Conservation (phyloP, 192 early-diverging fungal genomes). For the Chytriomyces sp. region DNA sequence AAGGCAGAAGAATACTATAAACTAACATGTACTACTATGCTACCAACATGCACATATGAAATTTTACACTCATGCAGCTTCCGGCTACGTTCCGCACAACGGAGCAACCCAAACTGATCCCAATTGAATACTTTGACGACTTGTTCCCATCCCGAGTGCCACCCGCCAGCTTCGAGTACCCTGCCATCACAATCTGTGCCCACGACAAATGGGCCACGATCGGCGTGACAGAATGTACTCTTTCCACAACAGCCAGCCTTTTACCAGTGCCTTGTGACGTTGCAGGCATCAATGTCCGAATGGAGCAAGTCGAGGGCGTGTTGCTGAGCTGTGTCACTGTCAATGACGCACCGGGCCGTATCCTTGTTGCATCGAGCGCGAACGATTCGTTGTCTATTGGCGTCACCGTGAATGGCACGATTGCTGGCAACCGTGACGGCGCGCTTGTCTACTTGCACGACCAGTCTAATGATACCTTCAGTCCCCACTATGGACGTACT, state of each 20-base stretch:
- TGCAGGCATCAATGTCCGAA: constrained; percentile 18
- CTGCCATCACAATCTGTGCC: constrained; percentile 52
- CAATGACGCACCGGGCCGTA: constrained; percentile 38
- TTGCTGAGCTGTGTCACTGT: constrained; percentile 43
- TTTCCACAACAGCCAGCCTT: constrained; percentile 18
- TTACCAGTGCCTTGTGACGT: constrained; percentile 28
- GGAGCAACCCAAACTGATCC: constrained; percentile 39
- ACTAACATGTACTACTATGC: not conserved
- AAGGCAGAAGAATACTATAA: not conserved
- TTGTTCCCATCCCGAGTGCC: constrained; percentile 51
- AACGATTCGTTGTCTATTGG: constrained; percentile 40
- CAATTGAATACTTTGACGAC: constrained; percentile 42
- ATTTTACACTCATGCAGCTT: constrained; percentile 33
- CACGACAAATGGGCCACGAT: constrained; percentile 31
- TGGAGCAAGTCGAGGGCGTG: constrained; percentile 33
- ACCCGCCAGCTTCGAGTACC: constrained; percentile 51
- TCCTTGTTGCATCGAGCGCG: constrained; percentile 32
- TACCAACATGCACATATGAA: not conserved
- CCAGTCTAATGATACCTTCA: constrained; percentile 28
- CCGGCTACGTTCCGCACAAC: constrained; percentile 56
- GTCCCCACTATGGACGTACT: constrained; percentile 7
- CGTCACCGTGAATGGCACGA: constrained; percentile 33
- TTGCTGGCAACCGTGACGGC: constrained; percentile 31
- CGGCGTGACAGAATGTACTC: constrained; percentile 25
- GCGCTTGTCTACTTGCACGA: constrained; percentile 36